These are phyloP conservation scores for Maudiozyma turicensis DNA, from an alignment of 805 yeast genomes.

Conservation along the genomic window DNA sequence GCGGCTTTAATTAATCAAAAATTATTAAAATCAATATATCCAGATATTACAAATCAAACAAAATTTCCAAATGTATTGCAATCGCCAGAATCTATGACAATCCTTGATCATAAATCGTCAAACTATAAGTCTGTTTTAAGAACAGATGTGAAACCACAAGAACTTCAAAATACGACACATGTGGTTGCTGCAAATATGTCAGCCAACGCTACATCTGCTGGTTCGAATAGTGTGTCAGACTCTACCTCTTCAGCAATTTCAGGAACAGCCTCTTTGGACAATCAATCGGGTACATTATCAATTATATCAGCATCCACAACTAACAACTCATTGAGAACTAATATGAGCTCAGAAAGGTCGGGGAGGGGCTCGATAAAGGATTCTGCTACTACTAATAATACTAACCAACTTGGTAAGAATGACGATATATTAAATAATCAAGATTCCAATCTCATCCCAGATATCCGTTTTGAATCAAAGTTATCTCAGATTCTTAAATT, in stretches of 20 bases:
- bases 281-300: background rate
- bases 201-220: background rate
- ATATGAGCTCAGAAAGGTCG: background rate
- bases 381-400: background rate
- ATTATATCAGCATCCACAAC: background rate
- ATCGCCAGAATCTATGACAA: background rate
- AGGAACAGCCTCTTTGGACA: background rate
- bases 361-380: background rate
- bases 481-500: constrained; percentile 48
- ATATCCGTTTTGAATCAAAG: constrained; percentile 21
- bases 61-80: constrained; percentile 11
- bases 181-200: background rate
- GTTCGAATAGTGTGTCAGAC: background rate
- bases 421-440: background rate
- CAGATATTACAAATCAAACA: constrained; percentile 11
- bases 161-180: background rate
- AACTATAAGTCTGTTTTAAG: background rate
- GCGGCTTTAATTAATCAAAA: constrained; percentile 61
- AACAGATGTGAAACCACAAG: background rate
- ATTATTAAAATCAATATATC: constrained; percentile 18
- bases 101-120: background rate
- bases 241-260: background rate
- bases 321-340: background rate
- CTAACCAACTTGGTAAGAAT: background rate
- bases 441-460: background rate